Conservation (phyloP, 2,329 filamentous ascomycete species). For the Apiospora saccharicola region DNA sequence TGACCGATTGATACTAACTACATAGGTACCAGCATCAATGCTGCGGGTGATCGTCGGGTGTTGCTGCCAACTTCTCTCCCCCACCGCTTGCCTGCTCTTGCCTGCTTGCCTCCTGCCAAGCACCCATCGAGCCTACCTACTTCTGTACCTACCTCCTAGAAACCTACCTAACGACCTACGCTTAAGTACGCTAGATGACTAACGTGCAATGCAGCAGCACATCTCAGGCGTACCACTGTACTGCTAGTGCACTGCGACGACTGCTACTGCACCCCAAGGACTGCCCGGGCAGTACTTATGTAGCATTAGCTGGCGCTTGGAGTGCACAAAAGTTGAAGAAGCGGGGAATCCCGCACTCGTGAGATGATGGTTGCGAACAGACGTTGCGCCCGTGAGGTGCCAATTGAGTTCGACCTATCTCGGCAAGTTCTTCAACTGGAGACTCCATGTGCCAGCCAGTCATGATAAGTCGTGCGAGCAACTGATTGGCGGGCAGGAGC, state of each 20-base stretch:
- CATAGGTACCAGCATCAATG: not conserved
- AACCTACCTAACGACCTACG: too few species aligned
- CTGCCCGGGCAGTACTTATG: not conserved
- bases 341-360: slow-evolving; percentile 4
- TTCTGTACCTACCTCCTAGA: not conserved
- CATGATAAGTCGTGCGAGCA: not conserved
- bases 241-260: not conserved
- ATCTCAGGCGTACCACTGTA: not conserved
- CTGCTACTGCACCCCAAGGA: not conserved
- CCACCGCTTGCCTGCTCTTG: not conserved
- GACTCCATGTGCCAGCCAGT: not conserved
- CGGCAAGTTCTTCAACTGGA: not conserved
- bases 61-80: not conserved
- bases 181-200: too few species aligned
- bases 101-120: not conserved
- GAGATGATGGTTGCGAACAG: slow-evolving; percentile 11
- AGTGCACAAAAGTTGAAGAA: not conserved
- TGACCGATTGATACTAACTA: not conserved
- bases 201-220: not conserved
- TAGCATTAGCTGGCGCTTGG: not conserved
- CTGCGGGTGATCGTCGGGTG: not conserved
- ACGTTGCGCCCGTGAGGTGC: slow-evolving; percentile 14
- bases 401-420: not conserved
- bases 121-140: not conserved
- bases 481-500: not conserved